Conservation (phyloP, 331 rosid genomes). For the Quercus phellos region DNA sequence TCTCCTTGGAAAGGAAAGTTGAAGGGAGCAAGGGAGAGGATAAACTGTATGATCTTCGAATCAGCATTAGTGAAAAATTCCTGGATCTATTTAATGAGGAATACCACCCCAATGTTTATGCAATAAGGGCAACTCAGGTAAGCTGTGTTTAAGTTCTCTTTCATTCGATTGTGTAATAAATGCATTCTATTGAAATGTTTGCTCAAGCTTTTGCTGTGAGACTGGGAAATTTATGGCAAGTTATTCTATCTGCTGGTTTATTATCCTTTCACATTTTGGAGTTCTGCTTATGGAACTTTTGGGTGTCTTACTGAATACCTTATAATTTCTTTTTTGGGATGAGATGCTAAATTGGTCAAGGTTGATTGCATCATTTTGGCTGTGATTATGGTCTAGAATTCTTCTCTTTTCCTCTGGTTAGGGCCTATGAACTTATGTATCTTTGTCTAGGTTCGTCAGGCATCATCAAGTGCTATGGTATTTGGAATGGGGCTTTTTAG, state of each 20-base stretch:
- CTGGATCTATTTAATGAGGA: conserved; percentile 64
- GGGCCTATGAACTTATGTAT: conserved; percentile 15
- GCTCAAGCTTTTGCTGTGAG: background rate
- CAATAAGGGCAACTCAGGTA: conserved; percentile 79
- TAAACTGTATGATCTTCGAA: conserved; percentile 67
- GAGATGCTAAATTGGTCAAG: background rate
- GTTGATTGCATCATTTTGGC: background rate
- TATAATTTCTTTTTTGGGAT: background rate
- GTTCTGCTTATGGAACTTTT: background rate
- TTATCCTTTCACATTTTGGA: background rate
- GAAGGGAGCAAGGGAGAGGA: conserved; percentile 71
- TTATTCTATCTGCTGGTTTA: background rate
- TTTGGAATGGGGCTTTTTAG: conserved; percentile 90
- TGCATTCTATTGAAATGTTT: background rate
- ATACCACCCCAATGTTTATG: conserved; percentile 74
- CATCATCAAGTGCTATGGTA: conserved; percentile 96
- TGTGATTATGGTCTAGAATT: background rate
- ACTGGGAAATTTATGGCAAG: background rate
- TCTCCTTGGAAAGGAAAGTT: conserved; percentile 85
- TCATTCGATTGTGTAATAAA: background rate
- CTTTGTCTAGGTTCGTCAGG: conserved; percentile 57
- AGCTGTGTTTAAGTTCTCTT: conserved; percentile 1
- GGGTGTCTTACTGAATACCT: background rate
- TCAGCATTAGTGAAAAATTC: conserved; percentile 59
- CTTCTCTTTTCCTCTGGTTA: background rate